Percentiles rank a stretch among this genome's conserved stretches.
phyloP scores from a whole-genome alignment of 2,329 filamentous ascomycete genomes.

The Pochonia chlamydosporia region DNA sequence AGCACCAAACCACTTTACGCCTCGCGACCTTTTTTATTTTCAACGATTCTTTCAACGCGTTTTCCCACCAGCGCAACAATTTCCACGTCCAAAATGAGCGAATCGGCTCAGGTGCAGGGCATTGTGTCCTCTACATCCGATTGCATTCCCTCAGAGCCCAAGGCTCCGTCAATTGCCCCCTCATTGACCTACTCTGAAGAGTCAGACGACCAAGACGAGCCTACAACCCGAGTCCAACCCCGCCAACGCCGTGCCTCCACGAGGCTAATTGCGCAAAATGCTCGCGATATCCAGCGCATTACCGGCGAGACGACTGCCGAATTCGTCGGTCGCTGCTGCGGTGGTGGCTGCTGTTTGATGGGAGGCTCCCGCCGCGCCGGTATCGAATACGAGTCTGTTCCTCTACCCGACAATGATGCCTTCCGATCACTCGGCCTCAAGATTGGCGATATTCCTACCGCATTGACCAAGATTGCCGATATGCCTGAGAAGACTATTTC shows the following conservation, averaged over 20 bases:
- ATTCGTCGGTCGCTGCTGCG: slow-evolving; percentile 58
- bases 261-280: slow-evolving; percentile 58
- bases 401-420: slow-evolving; percentile 73
- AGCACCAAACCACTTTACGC: slow-evolving; percentile 1
- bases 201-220: slow-evolving; percentile 53
- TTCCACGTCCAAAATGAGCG: slow-evolving; percentile 22
- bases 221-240: slow-evolving; percentile 34
- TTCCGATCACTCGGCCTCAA: slow-evolving; percentile 75
- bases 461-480: slow-evolving; percentile 64
- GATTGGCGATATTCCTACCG: slow-evolving; percentile 67
- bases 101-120: slow-evolving; percentile 29
- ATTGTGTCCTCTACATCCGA: slow-evolving; percentile 33
- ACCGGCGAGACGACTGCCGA: slow-evolving; percentile 59
- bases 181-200: slow-evolving; percentile 59
- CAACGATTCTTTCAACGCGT: slow-evolving; percentile 26
- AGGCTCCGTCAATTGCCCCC: slow-evolving; percentile 47
- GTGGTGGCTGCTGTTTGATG: slow-evolving; percentile 58
- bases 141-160: slow-evolving; percentile 39
- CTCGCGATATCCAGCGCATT: slow-evolving; percentile 56
- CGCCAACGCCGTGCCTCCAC: slow-evolving; percentile 63
- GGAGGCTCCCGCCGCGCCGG: slow-evolving; percentile 35
- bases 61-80: slow-evolving; percentile 40
- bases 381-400: slow-evolving; percentile 46
- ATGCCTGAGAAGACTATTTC: slow-evolving; percentile 72
- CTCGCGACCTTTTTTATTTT: not conserved